Evolutionary conservation across 768 basidiomycete genomes (phyloP).

Genomic region (Amyloporia xantha): DNA sequence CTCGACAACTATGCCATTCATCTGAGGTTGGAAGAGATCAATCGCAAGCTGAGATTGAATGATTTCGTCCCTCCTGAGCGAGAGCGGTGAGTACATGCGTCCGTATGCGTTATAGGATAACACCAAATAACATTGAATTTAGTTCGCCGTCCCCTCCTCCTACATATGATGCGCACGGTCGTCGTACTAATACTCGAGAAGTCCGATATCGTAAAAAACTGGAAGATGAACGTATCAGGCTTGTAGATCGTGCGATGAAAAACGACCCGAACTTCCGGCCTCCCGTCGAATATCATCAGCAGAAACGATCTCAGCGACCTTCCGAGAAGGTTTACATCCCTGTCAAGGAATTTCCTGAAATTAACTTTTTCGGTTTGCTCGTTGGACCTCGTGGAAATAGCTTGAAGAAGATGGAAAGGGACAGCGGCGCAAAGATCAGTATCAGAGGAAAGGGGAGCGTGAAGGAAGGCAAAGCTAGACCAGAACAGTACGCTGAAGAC

Average conservation of each 20-base stretch:
- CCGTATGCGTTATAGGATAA: not conserved
- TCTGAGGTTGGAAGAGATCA: conserved; percentile 94
- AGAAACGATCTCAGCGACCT: conserved; percentile 88
- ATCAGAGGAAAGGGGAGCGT: conserved; percentile 98
- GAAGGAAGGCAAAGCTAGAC: conserved; percentile 96
- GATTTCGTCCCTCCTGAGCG: conserved; percentile 95
- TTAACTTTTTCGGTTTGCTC: conserved; percentile 98
- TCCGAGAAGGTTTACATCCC: conserved; percentile 99
- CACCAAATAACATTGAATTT: conserved; percentile 4
- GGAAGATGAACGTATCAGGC: conserved; percentile 84
- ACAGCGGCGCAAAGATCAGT: conserved; percentile 96
- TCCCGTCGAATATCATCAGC: conserved; percentile 92
- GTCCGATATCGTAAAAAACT: conserved; percentile 96
- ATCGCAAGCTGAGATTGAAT: conserved; percentile 87
- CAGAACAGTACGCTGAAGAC: conserved; percentile 92
- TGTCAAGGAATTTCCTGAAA: conserved; percentile 99
- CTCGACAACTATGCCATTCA: conserved; percentile 98
- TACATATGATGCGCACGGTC: conserved; percentile 95
- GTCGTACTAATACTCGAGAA: conserved; percentile 97
- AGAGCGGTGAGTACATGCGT: conserved; percentile 56
- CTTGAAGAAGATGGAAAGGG: conserved; percentile 98
- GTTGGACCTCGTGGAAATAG: conserved; percentile 99
- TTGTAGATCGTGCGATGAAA: conserved; percentile 95
- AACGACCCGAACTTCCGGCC: conserved; percentile 97
- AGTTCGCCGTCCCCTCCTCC: conserved; percentile 97